phyloP scores from a whole-genome alignment of 2,329 filamentous ascomycete species.

The Ceratocystis harringtonii region DNA sequence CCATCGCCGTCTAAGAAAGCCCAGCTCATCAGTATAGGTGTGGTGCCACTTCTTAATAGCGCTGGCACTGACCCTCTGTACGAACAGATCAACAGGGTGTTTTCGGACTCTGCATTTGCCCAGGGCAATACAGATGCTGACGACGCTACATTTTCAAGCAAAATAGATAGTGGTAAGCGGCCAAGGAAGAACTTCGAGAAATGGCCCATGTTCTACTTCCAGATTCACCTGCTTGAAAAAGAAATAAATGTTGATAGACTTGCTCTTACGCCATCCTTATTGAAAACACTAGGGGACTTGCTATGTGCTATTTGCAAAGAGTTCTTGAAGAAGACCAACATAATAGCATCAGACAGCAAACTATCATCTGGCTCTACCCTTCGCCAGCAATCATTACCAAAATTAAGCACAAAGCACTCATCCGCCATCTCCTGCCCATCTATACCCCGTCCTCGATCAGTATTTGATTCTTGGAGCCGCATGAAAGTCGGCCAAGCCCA shows the following conservation, averaged over 20 bases:
- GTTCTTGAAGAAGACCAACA: slow-evolving; percentile 49
- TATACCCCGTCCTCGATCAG: slow-evolving; percentile 17
- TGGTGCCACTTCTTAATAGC: slow-evolving; percentile 45
- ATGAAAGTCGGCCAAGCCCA: slow-evolving; percentile 19
- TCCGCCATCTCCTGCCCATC: slow-evolving; percentile 38
- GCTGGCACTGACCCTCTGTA: slow-evolving; percentile 52
- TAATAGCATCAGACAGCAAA: not conserved
- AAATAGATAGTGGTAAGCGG: slow-evolving; percentile 31
- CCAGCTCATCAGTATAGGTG: slow-evolving; percentile 72
- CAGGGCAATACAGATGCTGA: slow-evolving; percentile 32
- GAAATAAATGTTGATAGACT: not conserved
- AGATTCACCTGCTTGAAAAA: slow-evolving; percentile 33
- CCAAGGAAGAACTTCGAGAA: slow-evolving; percentile 53
- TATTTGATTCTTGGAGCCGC: slow-evolving; percentile 28
- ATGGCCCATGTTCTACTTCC: slow-evolving; percentile 84
- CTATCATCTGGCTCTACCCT: not conserved
- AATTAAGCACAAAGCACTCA: slow-evolving; percentile 32
- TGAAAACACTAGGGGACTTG: slow-evolving; percentile 35
- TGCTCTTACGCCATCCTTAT: not conserved
- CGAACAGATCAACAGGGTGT: slow-evolving; percentile 62
- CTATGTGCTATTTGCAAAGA: slow-evolving; percentile 53
- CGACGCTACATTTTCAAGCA: slow-evolving; percentile 23
- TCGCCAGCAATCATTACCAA: not conserved
- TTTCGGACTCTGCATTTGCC: slow-evolving; percentile 65
- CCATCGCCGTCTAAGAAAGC: slow-evolving; percentile 56